A percentile compares a stretch with the other conserved stretches of the same genome.
phyloP scores from a whole-genome alignment of 1,139 yeast genomes.

The Saccharomyces hybrid region DNA sequence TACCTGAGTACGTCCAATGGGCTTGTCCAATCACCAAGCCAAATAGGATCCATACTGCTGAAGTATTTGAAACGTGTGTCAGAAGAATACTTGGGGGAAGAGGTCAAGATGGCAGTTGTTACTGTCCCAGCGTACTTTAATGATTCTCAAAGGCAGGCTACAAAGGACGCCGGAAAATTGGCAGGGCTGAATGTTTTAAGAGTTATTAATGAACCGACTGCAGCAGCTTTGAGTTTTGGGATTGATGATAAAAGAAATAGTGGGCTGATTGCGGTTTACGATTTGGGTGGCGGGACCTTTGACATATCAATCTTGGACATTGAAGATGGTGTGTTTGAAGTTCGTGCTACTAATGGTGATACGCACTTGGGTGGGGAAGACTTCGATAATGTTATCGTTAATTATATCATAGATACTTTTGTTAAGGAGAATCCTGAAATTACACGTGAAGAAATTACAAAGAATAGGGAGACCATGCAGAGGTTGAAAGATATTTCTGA shows the following conservation, averaged over 20 bases:
- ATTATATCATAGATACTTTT: conserved; percentile 46
- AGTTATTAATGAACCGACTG: conserved; percentile 74
- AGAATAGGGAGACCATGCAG: conserved; percentile 38
- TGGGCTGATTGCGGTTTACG: conserved; percentile 69
- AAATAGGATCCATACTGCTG: conserved; percentile 26
- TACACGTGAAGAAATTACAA: conserved; percentile 10
- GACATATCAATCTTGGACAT: conserved; percentile 73
- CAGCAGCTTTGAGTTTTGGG: conserved; percentile 78
- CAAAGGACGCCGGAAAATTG: conserved; percentile 60
- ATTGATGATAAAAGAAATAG: conserved; percentile 39
- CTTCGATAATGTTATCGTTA: conserved; percentile 56
- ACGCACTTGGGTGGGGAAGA: conserved; percentile 83
- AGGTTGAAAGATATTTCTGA: conserved; percentile 69
- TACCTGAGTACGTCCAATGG: conserved; percentile 41
- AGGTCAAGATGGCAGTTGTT: conserved; percentile 55
- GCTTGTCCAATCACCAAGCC: conserved; percentile 25
- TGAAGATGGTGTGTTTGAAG: conserved; percentile 77
- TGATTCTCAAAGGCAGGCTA: conserved; percentile 72
- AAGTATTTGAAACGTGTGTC: conserved; percentile 46
- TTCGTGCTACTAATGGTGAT: conserved; percentile 74
- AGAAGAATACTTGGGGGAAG: conserved; percentile 38
- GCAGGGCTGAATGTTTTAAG: conserved; percentile 61
- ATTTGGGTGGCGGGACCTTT: conserved; percentile 79
- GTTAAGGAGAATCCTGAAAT: conserved; percentile 28
- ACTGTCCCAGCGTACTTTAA: conserved; percentile 79